Percentiles rank a stretch among this genome's conserved stretches.
These are phyloP conservation scores for Pachyrhizus erosus DNA, from an alignment of 306 rosid species.

Conservation along the genomic window DNA sequence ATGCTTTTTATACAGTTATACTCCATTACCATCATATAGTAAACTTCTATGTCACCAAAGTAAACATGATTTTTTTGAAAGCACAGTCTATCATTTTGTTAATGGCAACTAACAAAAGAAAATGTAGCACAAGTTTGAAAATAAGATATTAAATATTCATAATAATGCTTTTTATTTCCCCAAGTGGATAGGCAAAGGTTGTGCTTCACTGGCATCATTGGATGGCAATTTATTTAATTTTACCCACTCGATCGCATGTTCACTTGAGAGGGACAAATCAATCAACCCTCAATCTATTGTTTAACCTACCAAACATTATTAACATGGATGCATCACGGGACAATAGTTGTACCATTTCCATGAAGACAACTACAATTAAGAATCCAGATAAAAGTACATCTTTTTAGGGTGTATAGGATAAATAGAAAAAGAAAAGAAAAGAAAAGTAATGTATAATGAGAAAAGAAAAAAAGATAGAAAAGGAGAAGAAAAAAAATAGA, in stretches of 20 bases:
- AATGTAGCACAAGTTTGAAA: neutral
- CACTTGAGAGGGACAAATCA: neutral
- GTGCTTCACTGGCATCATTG: neutral
- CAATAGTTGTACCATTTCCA: neutral
- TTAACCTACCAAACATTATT: neutral
- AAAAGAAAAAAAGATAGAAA: no score
- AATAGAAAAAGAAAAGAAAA: no score
- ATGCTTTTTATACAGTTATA: neutral
- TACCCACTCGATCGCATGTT: neutral
- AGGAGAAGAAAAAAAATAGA: no score
- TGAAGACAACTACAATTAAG: neutral
- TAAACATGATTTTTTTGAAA: neutral
- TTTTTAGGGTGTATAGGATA: neutral
- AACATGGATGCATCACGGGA: neutral
- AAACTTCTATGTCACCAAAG: no score
- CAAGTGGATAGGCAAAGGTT: neutral
- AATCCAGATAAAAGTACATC: neutral
- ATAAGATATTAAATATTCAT: neutral
- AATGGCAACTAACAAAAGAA: neutral
- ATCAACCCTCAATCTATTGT: neutral
- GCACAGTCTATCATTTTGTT: neutral
- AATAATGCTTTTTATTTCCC: no score
- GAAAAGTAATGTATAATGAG: no score
- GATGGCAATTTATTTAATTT: neutral
- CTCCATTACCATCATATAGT: neutral